These are phyloP conservation scores for Pseudomicrostroma phylloplanum DNA, from an alignment of 1,284 basidiomycete genomes.

Conservation along the genomic window DNA sequence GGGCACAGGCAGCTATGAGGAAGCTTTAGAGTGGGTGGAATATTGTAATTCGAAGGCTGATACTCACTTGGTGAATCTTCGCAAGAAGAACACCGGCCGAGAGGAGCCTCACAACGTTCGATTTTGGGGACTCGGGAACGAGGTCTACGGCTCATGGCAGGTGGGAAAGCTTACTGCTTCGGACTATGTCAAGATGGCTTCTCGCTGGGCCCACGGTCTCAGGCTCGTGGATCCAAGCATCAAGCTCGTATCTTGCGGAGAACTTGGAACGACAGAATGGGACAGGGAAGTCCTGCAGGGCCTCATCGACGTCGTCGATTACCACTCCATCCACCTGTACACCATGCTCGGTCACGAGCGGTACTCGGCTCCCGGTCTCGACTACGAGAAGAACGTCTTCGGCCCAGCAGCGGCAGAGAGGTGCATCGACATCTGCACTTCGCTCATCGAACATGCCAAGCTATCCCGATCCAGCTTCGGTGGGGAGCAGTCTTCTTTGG, in stretches of 20 bases:
- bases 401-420: conserved; percentile 53
- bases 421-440: conserved; percentile 52
- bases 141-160: conserved; percentile 63
- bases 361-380: conserved; percentile 51
- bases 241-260: conserved; percentile 61
- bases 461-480: conserved; percentile 20
- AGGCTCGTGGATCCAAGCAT: conserved; percentile 61
- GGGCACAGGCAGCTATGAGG: conserved; percentile 67
- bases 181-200: conserved; percentile 61
- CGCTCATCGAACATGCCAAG: conserved; percentile 53
- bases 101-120: conserved; percentile 60
- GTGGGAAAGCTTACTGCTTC: conserved; percentile 61
- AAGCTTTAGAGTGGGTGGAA: conserved; percentile 63
- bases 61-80: conserved; percentile 61
- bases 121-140: conserved; percentile 54
- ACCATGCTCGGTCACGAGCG: conserved; percentile 34
- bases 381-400: conserved; percentile 55
- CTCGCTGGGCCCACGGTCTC: conserved; percentile 63
- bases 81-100: conserved; percentile 59
- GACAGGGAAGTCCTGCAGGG: conserved; percentile 51
- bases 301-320: conserved; percentile 51
- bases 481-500: too few species aligned
- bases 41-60: conserved; percentile 60
- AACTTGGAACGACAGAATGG: conserved; percentile 55
- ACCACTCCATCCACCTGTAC: conserved; percentile 51